Base-by-base conservation (phyloP, 2,329 filamentous ascomycete species). In the Macrophomina pseudophaseolina region DNA sequence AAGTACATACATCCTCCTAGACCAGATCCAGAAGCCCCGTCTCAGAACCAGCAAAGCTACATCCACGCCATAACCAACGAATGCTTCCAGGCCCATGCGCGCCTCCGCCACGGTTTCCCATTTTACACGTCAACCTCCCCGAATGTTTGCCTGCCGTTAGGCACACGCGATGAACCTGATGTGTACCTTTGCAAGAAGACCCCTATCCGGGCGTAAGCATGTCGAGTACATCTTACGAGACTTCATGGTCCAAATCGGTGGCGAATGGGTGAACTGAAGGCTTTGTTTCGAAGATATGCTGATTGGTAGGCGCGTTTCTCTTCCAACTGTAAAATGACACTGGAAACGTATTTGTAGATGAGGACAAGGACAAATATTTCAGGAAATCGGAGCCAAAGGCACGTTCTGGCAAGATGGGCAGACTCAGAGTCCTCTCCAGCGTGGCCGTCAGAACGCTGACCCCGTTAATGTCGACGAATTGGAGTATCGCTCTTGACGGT, bases 101-200 rank as follows among this genome's bases (percentile, higher is more conserved):
- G 56, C n/a, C 33, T 66, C 8, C 48, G 54, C 18, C 46, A 53
- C 9, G 46, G 40, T 23, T 66, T 62, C 54, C 28, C 16, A 11
- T 66, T 48, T 48, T 66, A 38, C 56, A 66, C 65, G 9, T 18
- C 54, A 7, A 46, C 46, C 35, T 58, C 56, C 28, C 16, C 62
- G 2, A 44, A 66, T 54, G 23, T 66, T 16, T 54, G 65, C 46
- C 54, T 66, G 14, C 62, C 48, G 35, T 46, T 66, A 28, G 65
- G 62, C 33, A 48, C 49, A 5, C 54, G 62, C 12, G 44, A 62
- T 28, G 65, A 60, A 28, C 65, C 65, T 4, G 65, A 66, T 48
- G 65, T 66, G 16, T 53, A 60, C 35, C 23, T 60, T 11, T 16
- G 28, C 38, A 12, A 32, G 14, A 66, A 62, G 46, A 48, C 44